phyloP scores from a whole-genome alignment of 768 basidiomycete genomes.

The Leccinellum rugosiceps region DNA sequence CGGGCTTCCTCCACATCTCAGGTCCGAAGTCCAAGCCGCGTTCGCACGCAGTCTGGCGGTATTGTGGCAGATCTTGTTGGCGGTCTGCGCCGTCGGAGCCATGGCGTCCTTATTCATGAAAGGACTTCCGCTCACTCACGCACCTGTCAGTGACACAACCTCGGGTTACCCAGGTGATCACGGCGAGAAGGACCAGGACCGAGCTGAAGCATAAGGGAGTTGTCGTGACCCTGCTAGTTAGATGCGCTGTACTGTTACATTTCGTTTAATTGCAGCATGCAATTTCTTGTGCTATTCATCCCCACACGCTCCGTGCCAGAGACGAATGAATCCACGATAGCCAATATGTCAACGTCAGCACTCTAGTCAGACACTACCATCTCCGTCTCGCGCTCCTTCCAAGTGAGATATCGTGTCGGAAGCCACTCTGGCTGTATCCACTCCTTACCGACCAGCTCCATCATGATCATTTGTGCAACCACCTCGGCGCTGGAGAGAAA shows the following conservation, averaged over 20 bases:
- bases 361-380: neutral
- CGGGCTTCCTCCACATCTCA: slow-evolving; percentile 32
- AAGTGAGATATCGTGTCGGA: slow-evolving; percentile 51
- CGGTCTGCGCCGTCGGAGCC: slow-evolving; percentile 26
- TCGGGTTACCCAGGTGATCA: slow-evolving; percentile 4
- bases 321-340: neutral
- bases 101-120: slow-evolving; percentile 18
- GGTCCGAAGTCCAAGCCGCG: slow-evolving; percentile 36
- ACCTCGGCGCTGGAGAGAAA: slow-evolving; percentile 51
- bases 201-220: neutral
- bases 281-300: neutral
- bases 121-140: slow-evolving; percentile 6
- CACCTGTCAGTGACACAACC: neutral
- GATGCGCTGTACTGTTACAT: neutral
- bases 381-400: slow-evolving; percentile 11
- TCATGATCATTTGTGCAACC: slow-evolving; percentile 54
- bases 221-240: neutral
- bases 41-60: slow-evolving; percentile 38
- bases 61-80: slow-evolving; percentile 45
- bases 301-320: neutral
- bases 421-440: slow-evolving; percentile 64
- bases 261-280: neutral
- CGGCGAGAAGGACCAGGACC: neutral
- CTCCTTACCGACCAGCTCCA: slow-evolving; percentile 39
- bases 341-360: too few species aligned